Evolutionary conservation across 371 early-diverging fungal genomes (phyloP), one percentile per base, ranked within the genome.

Genomic region (Mucor irregularis): DNA sequence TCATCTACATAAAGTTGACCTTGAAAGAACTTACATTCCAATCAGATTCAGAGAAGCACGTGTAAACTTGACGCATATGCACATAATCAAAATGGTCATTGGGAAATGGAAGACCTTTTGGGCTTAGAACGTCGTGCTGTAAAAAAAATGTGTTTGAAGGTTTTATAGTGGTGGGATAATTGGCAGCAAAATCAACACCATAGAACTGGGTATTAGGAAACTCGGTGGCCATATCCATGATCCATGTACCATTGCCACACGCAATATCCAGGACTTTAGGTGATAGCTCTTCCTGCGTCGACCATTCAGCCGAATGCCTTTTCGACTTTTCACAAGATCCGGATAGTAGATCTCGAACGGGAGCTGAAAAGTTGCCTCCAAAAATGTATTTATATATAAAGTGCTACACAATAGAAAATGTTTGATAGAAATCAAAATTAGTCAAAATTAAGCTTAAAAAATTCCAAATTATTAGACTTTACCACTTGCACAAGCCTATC

Each of bases 11-110:
- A n/a, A 14, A 10, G 37, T 19, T 19, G 13, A n/a, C 11, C 19
- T 51, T 26, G 28, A 16, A 33, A 31, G n/a, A 37, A 34, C 53
- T 53, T 71, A 73, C 77, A 43, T 46, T 43, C 58, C 72, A 63
- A 38, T 74, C 70, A 2, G 53, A 26, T 50, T 60, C 31, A 8
- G 71, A 67, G 40, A 73, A 78, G n/a, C 75, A 71, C 11, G 53
- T 54, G 40, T 69, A 74, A 0, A 73, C 73, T 26, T 73, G 55
- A 22, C 78, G 71, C 69, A 82, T 73, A 47, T 79, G 75, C 24
- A 84, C 67, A 58, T 73, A 86, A 53, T 83, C 83, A 68, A 86
- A 84, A 35, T 64, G 53, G 22, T 64, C 61, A 43, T 81, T 76
- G 0, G 75, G 69, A 60, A 67, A 85, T 13, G 80, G 83, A n/a